Evolutionary conservation across 2,329 filamentous ascomycete species (phyloP), one percentile per base, ranked within the genome.

Genomic region (Fusarium sp.): DNA sequence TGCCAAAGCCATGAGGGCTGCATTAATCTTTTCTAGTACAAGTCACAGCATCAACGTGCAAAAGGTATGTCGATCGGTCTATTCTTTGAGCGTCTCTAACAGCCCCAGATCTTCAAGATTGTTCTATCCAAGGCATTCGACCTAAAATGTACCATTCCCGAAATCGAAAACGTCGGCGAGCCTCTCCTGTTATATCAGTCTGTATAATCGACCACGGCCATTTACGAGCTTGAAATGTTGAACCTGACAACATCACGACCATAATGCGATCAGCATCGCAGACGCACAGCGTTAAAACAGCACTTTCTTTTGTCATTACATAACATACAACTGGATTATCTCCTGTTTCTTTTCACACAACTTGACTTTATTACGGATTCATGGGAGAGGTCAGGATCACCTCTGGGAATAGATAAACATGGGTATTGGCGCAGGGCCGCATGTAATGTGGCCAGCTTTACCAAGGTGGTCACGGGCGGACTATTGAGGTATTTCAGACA

Each of bases 31-130:
- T 81, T 97, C 94, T 82, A 98, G 95, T 81, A 99, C 96, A 56
- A 97, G 94, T 79, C 96, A 99, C 83, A 97, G 94, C 80, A 99
- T 99, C 85, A 99, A 99, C 75, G 96, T 99, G 68, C 96, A 99
- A 82, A 99, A 89, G 91, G 95, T 97, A 18, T 8, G 37, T 18
- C 34, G 6, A 23, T 6, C 23, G 6, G 23, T 6, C 23, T 23
- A 23, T 6, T 23, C 23, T 23, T 20, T 23, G 23, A 6, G 4
- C 6, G 23, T 23, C 23, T 23, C 36, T 54, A 16, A 52, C 41
- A 20, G 4, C 51, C 49, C 36, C 61, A 98, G 95, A 99, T 99
- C 77, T 99, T 99, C 88, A 99, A 99, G 82, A 99, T 99, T 74
- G 96, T 99, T 60, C 87, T 99, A 26, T 97, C 95, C 69, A 99